Conservation (phyloP, 768 basidiomycete species). For the Lentinula raphanica region DNA sequence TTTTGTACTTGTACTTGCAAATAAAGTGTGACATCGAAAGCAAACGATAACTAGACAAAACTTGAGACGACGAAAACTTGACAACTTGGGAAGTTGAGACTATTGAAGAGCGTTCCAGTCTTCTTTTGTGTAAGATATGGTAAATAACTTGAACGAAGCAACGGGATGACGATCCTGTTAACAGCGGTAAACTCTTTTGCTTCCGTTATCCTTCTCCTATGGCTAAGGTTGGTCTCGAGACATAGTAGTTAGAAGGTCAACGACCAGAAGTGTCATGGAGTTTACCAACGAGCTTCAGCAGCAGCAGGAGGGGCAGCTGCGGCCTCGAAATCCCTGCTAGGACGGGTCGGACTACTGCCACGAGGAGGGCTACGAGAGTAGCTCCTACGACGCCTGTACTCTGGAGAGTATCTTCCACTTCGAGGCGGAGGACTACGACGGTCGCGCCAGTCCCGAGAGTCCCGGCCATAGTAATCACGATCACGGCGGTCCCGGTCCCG, state of each 20-base stretch:
- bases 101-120: conserved; percentile 48
- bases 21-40: conserved; percentile 42
- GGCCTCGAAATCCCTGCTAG: conserved; percentile 37
- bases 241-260: neutral
- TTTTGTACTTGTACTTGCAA: conserved; percentile 34
- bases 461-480: conserved; percentile 63
- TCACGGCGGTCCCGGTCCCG: conserved; percentile 26
- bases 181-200: conserved; percentile 26
- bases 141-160: conserved; percentile 33
- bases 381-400: conserved; percentile 50
- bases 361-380: conserved; percentile 78
- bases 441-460: conserved; percentile 73
- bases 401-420: conserved; percentile 69
- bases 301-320: conserved; percentile 31
- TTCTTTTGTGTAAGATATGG: conserved; percentile 42
- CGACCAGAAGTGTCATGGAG: conserved; percentile 13
- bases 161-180: conserved; percentile 16
- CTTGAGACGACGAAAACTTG: conserved; percentile 58
- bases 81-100: conserved; percentile 40
- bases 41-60: conserved; percentile 48
- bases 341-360: conserved; percentile 47
- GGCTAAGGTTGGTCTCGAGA: conserved; percentile 40
- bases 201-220: conserved; percentile 38
- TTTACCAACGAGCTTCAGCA: conserved; percentile 59
- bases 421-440: conserved; percentile 70